A percentile compares a stretch with the other conserved stretches of the same genome.
phyloP scores from a whole-genome alignment of 1,284 basidiomycete genomes.

The Bjerkandera adusta region DNA sequence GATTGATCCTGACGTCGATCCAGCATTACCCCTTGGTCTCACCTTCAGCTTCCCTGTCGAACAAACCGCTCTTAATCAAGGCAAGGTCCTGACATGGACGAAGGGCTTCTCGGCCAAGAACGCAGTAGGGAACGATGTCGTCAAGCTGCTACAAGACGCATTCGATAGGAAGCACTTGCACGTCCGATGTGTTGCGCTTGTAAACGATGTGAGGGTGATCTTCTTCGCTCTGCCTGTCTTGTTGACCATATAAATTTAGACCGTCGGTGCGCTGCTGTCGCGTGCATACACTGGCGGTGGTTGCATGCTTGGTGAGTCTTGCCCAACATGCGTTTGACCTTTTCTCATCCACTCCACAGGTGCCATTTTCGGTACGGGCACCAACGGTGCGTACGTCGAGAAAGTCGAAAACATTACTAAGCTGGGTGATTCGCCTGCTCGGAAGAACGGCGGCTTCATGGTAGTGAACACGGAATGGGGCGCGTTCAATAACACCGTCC shows the following conservation, averaged over 20 bases:
- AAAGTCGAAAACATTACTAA: constrained; percentile 84
- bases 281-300: constrained; percentile 90
- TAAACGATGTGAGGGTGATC: constrained; percentile 96
- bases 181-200: constrained; percentile 91
- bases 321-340: not conserved
- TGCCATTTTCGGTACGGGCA: constrained; percentile 96
- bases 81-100: constrained; percentile 95
- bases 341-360: constrained; percentile 26
- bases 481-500: constrained; percentile 86
- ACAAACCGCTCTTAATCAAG: constrained; percentile 89
- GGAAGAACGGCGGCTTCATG: constrained; percentile 75
- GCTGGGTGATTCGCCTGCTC: constrained; percentile 61
- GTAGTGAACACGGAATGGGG: constrained; percentile 99
- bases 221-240: no score
- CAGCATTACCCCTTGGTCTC: constrained; percentile 79
- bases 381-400: constrained; percentile 97
- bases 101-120: constrained; percentile 93
- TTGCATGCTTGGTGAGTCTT: constrained; percentile 67
- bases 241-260: constrained; percentile 55
- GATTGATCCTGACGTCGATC: constrained; percentile 19
- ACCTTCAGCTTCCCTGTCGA: constrained; percentile 98
- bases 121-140: constrained; percentile 91
- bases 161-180: constrained; percentile 94
- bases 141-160: constrained; percentile 89
- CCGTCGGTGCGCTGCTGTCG: constrained; percentile 92